Evolutionary conservation across 1,284 basidiomycete genomes (phyloP).

Genomic region (Macrocystidia cucumis): DNA sequence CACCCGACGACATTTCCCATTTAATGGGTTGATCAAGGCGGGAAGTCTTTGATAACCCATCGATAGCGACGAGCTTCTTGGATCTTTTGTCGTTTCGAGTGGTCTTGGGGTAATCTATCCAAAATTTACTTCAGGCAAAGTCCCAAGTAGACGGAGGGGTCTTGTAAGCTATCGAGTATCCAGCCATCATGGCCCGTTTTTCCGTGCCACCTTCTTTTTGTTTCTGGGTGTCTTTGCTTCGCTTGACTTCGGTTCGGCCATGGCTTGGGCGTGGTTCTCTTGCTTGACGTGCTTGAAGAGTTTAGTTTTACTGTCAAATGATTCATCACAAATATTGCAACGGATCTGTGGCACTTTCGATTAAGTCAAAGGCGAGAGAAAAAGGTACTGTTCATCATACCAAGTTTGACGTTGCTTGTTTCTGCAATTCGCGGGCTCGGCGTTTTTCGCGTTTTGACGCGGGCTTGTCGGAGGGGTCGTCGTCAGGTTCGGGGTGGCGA

Average conservation of each 20-base stretch:
- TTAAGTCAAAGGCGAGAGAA: not conserved
- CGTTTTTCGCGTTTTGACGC: slow-evolving; percentile 82
- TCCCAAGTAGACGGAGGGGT: slow-evolving; percentile 11
- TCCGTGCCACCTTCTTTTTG: too few relatives aligned
- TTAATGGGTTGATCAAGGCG: slow-evolving; percentile 83
- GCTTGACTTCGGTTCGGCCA: slow-evolving; percentile 16
- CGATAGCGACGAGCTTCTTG: too few relatives aligned
- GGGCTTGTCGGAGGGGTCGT: too few relatives aligned
- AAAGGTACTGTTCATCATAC: slow-evolving; percentile 4
- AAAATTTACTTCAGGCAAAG: not conserved
- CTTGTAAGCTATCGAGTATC: too few relatives aligned
- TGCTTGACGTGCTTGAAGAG: slow-evolving; percentile 73
- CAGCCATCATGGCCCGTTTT: too few relatives aligned
- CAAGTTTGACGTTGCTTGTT: slow-evolving; percentile 18
- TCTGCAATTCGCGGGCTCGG: slow-evolving; percentile 68
- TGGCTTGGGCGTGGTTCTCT: slow-evolving; percentile 66
- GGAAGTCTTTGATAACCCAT: too few relatives aligned
- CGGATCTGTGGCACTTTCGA: slow-evolving; percentile 16
- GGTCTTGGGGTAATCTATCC: not conserved
- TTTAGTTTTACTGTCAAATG: slow-evolving; percentile 71
- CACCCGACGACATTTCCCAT: slow-evolving; percentile 85
- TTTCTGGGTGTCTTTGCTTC: too few relatives aligned
- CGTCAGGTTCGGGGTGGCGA: too few relatives aligned
- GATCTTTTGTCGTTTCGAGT: too few relatives aligned
- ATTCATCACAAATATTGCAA: slow-evolving; percentile 69